Conservation (phyloP, 768 basidiomycete species). For the Suillus luteus region DNA sequence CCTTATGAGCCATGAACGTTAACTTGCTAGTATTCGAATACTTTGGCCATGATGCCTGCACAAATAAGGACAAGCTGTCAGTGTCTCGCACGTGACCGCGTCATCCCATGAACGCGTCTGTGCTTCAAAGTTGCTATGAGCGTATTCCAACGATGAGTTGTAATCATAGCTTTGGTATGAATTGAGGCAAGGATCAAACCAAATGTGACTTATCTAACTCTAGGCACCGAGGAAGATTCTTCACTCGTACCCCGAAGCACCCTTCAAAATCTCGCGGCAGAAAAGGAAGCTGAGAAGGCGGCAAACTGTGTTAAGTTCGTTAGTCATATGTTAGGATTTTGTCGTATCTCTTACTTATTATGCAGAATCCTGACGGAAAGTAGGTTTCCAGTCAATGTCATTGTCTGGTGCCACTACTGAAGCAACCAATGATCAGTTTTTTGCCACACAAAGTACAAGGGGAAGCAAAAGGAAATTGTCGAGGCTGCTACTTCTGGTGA, state of each 20-base stretch:
- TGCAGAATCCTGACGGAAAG: conserved; percentile 29
- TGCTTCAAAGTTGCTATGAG: not conserved
- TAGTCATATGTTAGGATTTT: not conserved
- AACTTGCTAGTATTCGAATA: too few relatives aligned
- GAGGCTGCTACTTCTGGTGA: conserved; percentile 67
- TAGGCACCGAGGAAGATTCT: not conserved
- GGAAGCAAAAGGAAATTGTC: conserved; percentile 76
- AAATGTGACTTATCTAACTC: not conserved
- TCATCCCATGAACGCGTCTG: not conserved
- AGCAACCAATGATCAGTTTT: conserved; percentile 52
- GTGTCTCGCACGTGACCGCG: conserved; percentile 5
- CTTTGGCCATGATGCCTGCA: too few relatives aligned
- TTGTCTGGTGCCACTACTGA: not conserved
- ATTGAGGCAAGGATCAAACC: not conserved
- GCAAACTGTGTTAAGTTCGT: conserved; percentile 1
- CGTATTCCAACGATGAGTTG: not conserved
- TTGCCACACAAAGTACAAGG: conserved; percentile 67
- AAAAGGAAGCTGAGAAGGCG: not conserved
- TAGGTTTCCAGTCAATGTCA: conserved; percentile 11
- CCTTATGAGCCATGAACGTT: not conserved
- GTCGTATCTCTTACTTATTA: not conserved
- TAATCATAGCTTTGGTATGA: not conserved
- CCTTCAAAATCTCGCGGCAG: not conserved
- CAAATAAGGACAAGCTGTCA: not conserved
- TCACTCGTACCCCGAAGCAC: not conserved